A percentile compares a stretch with the other conserved stretches of the same genome.
Evolutionary conservation across 2,329 filamentous ascomycete genomes (phyloP).

Genomic region (Verticillium nubilum): DNA sequence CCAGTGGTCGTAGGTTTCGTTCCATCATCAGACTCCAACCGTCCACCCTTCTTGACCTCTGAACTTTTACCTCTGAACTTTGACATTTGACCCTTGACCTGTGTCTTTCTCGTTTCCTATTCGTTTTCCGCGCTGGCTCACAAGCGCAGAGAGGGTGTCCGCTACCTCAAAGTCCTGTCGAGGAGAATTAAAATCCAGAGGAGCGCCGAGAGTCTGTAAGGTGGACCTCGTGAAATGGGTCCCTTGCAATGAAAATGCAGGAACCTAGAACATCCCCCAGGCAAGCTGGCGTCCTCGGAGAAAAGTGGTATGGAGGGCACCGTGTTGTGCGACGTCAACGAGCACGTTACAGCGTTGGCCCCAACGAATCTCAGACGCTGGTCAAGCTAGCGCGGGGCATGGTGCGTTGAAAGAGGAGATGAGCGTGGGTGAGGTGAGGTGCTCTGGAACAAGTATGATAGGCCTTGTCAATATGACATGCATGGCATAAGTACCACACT

Average conservation of each 20-base stretch:
- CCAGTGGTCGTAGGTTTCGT: too few relatives aligned
- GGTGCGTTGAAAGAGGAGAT: not conserved
- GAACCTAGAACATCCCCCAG: not conserved
- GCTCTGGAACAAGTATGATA: not conserved
- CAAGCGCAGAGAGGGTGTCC: too few relatives aligned
- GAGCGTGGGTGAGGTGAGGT: not conserved
- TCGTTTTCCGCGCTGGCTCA: too few relatives aligned
- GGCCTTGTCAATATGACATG: not conserved
- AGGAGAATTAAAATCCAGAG: too few relatives aligned
- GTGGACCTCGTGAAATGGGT: too few relatives aligned
- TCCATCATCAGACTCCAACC: too few relatives aligned
- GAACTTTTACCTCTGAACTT: too few relatives aligned
- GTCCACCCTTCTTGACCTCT: too few relatives aligned
- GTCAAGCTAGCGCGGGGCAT: not conserved
- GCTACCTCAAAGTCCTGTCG: too few relatives aligned
- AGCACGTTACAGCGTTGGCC: not conserved
- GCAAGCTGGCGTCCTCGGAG: not conserved
- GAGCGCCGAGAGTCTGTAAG: too few relatives aligned
- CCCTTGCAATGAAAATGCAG: not conserved
- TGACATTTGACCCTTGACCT: too few relatives aligned
- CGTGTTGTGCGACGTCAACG: not conserved
- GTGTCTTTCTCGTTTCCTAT: too few relatives aligned
- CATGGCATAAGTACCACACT: not conserved
- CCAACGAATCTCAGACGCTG: not conserved
- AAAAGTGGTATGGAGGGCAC: not conserved